Percentiles rank a stretch among this genome's conserved stretches.
Evolutionary conservation across 2,329 filamentous ascomycete species (phyloP).

Genomic region (Cordyceps farinosa): DNA sequence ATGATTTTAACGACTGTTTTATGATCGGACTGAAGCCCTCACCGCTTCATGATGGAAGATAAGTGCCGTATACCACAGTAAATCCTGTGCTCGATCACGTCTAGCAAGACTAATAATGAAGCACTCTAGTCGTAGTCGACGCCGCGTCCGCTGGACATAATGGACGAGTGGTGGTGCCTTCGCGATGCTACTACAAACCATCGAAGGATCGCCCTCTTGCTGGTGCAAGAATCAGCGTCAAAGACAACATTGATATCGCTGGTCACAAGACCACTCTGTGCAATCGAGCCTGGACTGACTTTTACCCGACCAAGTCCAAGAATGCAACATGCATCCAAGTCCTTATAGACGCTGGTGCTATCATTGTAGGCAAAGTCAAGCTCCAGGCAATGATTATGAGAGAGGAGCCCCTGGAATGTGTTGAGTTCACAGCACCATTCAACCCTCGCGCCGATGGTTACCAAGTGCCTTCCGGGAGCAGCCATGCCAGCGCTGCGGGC

Average conservation of each 20-base stretch:
- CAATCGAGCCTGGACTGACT: constrained; percentile 19
- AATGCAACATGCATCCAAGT: constrained; percentile 11
- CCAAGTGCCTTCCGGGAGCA: constrained; percentile 19
- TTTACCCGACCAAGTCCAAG: constrained; percentile 11
- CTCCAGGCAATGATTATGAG: constrained; percentile 20
- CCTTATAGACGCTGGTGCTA: constrained; percentile 18
- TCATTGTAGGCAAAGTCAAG: constrained; percentile 20
- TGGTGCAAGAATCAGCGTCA: constrained; percentile 20
- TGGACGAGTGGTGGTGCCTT: constrained; percentile 12
- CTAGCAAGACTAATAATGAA: background rate
- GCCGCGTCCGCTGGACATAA: background rate
- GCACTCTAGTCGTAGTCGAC: background rate
- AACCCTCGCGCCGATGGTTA: constrained; percentile 22
- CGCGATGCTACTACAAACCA: constrained; percentile 16
- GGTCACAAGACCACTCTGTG: constrained; percentile 20
- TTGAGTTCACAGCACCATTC: constrained; percentile 20
- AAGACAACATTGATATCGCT: constrained; percentile 21
- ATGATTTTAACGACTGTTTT: constrained; percentile 14
- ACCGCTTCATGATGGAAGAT: background rate
- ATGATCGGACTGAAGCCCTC: constrained; percentile 4
- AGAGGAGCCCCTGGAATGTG: constrained; percentile 20
- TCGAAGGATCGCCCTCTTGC: constrained; percentile 4
- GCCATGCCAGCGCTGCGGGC: constrained; percentile 16
- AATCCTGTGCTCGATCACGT: no score
- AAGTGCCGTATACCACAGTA: background rate